A percentile compares a stretch with the other conserved stretches of the same genome.
Evolutionary conservation across 108 stramenopile species (phyloP).

Genomic region (Cyclotella choctawhatcheeana): DNA sequence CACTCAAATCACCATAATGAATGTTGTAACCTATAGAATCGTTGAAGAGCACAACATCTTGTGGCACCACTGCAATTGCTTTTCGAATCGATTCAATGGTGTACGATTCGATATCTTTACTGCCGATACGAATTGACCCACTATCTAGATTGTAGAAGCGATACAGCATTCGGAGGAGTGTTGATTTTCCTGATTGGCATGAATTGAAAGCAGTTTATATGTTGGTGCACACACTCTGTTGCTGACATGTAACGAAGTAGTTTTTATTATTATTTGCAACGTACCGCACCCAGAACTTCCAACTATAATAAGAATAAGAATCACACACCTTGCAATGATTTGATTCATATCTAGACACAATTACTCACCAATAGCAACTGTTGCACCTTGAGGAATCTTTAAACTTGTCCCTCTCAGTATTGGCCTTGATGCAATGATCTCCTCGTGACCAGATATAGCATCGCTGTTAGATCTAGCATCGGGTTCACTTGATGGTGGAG

Average conservation of each 20-base stretch:
- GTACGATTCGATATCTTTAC: slow-evolving; percentile 73
- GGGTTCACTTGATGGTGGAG: neutral
- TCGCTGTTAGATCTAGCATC: neutral
- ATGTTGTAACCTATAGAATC: slow-evolving; percentile 94
- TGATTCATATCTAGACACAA: no score
- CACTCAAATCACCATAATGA: slow-evolving; percentile 83
- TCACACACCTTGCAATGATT: neutral
- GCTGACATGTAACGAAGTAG: no score
- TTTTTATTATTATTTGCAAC: no score
- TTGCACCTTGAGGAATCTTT: slow-evolving; percentile 76
- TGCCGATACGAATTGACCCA: slow-evolving; percentile 83
- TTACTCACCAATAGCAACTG: slow-evolving; percentile 79
- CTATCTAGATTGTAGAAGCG: slow-evolving; percentile 81
- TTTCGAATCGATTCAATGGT: slow-evolving; percentile 71
- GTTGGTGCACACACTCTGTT: no score
- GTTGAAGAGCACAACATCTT: slow-evolving; percentile 97
- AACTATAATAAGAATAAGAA: slow-evolving; percentile 40
- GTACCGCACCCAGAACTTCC: slow-evolving; percentile 91
- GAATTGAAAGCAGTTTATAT: neutral
- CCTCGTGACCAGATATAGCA: neutral
- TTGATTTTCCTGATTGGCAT: slow-evolving; percentile 72
- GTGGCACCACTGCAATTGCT: slow-evolving; percentile 93
- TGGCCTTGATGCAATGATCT: slow-evolving; percentile 30
- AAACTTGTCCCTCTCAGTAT: slow-evolving; percentile 79
- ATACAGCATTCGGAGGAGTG: slow-evolving; percentile 87